These are phyloP conservation scores for barley (Hordeum vulgare) DNA, from an alignment of 176 grass and related monocot species.

Conservation along the genomic window DNA sequence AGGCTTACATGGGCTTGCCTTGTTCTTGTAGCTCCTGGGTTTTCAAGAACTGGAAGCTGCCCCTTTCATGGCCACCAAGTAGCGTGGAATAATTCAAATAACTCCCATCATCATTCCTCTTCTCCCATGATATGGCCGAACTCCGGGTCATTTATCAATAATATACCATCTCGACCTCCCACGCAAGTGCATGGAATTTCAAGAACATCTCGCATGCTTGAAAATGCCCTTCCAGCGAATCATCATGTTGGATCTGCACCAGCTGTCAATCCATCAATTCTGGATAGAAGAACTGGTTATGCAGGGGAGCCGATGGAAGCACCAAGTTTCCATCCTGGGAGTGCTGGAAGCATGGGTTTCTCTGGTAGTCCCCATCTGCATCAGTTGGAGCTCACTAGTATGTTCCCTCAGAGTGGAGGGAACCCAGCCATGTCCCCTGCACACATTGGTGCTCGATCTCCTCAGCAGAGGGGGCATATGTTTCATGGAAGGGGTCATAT, in stretches of 20 bases:
- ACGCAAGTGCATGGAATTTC: conserved; percentile 41
- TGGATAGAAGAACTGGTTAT: conserved; percentile 52
- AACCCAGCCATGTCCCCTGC: conserved; percentile 42
- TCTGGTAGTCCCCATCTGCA: conserved; percentile 52
- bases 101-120: conserved; percentile 31
- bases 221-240: conserved; percentile 36
- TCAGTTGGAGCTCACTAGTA: conserved; percentile 47
- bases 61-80: conserved; percentile 57
- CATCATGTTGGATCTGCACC: conserved; percentile 85
- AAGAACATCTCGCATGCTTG: conserved; percentile 44
- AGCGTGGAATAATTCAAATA: conserved; percentile 51
- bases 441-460: conserved; percentile 55
- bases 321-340: conserved; percentile 45
- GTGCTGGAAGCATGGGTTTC: conserved; percentile 57
- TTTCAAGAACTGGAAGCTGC: conserved; percentile 74
- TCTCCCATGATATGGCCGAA: conserved; percentile 57
- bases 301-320: conserved; percentile 35
- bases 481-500: conserved; percentile 66
- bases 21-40: conserved; percentile 39
- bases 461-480: conserved; percentile 73
- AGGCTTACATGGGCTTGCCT: conserved; percentile 16
- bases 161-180: conserved; percentile 35
- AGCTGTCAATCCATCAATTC: conserved; percentile 52
- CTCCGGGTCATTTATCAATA: conserved; percentile 40
- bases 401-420: conserved; percentile 37